Base-by-base conservation (phyloP, 352 stramenopile species). In the Elongisporangium prolatum region DNA sequence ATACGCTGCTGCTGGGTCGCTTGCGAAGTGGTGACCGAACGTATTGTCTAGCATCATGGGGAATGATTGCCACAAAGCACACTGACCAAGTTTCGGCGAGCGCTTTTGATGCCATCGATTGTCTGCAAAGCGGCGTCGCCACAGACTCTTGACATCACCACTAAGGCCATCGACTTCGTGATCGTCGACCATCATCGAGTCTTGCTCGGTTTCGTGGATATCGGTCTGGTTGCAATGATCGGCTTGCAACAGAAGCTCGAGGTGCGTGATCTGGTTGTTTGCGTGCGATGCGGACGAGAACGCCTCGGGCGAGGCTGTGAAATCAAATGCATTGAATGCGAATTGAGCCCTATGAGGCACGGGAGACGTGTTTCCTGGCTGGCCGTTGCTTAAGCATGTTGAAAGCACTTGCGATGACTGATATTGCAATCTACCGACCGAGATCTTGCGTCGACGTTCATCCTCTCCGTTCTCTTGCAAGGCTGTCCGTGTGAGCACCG, bases 321-420 rank as follows among this genome's bases (percentile, higher is more conserved):
- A 80, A 64, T 82, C 72, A 57, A 85, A 82, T 18, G 75, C 75
- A 52, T 80, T 82, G 38, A 80, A 75, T 51, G 59, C 58, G 20
- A 18, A 37, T 21, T 55, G 48, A 4, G 16, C 24, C 6, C 56
- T 56, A 48, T 53, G 50, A 37, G 61, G 61, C 50, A 67, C 40
- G 21, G 61, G 61, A n/a, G 61, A 67, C n/a, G 60, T 44, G 34
- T 4, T 44, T 44, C 34, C 34, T 3, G 34, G 34, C 34, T 16
- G 10, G 10, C 17, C 34, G 17, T 44, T 9, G 11, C 34, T 17
- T 44, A 13, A 16, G 4, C 34, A 44, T 11, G 34, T 44, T 44
- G 34, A 9, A 17, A 44, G 34, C 1, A 44, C 11, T 7, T 17
- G 34, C 10, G 34, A 44, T 17, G 34, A 57, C 40, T 77, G 60